A percentile compares a stretch with the other conserved stretches of the same genome.
Conservation (phyloP, 1,284 basidiomycete species). For the Dichomitus squalens region DNA sequence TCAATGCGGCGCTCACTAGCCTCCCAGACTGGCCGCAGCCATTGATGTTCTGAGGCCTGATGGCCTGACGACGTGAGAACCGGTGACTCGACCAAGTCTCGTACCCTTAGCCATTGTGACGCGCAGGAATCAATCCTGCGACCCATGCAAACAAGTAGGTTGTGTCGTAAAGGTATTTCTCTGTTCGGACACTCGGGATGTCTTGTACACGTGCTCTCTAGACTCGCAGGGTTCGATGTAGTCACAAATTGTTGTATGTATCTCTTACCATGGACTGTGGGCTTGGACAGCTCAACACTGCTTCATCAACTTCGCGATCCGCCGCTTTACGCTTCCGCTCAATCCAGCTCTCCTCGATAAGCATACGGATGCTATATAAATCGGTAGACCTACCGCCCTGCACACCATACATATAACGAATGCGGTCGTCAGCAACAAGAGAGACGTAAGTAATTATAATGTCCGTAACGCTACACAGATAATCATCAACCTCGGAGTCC, state of each 20-base stretch:
- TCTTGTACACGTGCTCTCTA: neutral
- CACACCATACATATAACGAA: neutral
- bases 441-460: neutral
- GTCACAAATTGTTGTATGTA: neutral
- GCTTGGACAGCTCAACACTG: too few species aligned
- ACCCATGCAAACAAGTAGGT: neutral
- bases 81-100: too few species aligned
- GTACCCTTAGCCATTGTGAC: too few species aligned
- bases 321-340: too few species aligned
- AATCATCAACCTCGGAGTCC: too few species aligned
- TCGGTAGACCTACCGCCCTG: neutral
- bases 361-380: neutral
- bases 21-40: constrained; percentile 41
- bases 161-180: neutral
- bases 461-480: neutral
- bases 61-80: too few species aligned
- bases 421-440: neutral
- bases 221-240: too few species aligned
- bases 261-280: too few species aligned
- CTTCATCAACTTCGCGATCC: too few species aligned
- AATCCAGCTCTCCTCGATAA: too few species aligned
- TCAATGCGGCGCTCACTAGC: constrained; percentile 40
- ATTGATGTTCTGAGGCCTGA: constrained; percentile 10
- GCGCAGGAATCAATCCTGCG: neutral
- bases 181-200: neutral